Percentiles rank a stretch among this genome's conserved stretches.
These are phyloP conservation scores for Fusarium tricinctum DNA, from an alignment of 2,329 filamentous ascomycete genomes.

Conservation along the genomic window DNA sequence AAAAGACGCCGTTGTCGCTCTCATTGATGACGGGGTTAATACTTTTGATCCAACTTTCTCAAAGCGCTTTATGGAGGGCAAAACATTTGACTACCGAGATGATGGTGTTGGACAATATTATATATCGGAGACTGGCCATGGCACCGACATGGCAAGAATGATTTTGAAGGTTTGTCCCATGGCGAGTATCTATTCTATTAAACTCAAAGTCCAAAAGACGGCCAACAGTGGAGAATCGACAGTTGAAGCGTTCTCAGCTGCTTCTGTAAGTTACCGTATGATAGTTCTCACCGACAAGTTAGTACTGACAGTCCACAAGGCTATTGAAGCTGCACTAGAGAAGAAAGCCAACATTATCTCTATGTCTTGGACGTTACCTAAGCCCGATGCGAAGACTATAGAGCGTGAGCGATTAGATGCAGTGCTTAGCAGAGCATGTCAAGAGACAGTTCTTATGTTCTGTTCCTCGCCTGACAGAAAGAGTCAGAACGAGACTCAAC, in stretches of 20 bases:
- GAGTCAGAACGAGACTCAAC: background rate
- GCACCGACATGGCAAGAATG: conserved; percentile 47
- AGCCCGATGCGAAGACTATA: no score
- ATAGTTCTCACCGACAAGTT: no score
- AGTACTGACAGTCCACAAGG: background rate
- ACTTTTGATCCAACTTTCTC: conserved; percentile 5
- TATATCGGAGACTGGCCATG: conserved; percentile 34
- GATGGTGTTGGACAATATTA: conserved; percentile 15
- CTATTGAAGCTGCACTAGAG: conserved; percentile 23
- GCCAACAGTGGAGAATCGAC: conserved; percentile 2
- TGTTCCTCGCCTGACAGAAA: conserved; percentile 14
- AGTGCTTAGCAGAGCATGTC: conserved; percentile 6
- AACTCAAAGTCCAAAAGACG: conserved; percentile 33
- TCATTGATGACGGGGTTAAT: conserved; percentile 23
- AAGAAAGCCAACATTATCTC: conserved; percentile 30
- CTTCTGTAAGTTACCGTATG: conserved; percentile 8
- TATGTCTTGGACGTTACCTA: conserved; percentile 32
- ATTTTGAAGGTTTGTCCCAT: conserved; percentile 46
- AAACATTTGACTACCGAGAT: conserved; percentile 23
- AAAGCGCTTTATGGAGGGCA: conserved; percentile 7
- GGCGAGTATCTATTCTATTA: conserved; percentile 45
- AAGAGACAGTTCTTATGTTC: conserved; percentile 23
- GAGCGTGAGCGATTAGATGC: background rate
- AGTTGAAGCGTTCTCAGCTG: conserved; percentile 13
- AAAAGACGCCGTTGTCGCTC: conserved; percentile 7